These are phyloP conservation scores for Teratosphaeria pseudoeucalypti DNA, from an alignment of 2,329 filamentous ascomycete genomes.

Conservation along the genomic window DNA sequence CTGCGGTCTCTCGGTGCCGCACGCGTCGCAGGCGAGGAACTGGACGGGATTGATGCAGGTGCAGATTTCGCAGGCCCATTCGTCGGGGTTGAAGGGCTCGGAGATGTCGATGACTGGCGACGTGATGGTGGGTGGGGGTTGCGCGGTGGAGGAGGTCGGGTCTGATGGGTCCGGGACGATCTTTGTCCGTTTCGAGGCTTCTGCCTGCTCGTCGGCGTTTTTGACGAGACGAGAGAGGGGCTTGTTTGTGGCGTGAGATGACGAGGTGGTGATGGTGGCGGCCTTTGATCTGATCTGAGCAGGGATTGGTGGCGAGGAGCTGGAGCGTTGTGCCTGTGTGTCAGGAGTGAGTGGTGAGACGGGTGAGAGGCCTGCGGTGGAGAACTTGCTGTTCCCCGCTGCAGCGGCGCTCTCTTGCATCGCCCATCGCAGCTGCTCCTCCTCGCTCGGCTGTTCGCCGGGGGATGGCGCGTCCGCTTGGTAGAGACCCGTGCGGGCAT, in stretches of 20 bases:
- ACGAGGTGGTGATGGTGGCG: not conserved
- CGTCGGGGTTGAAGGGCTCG: conserved; percentile 26
- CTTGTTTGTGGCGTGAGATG: not conserved
- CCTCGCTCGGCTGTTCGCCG: conserved; percentile 17
- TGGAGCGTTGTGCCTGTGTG: not conserved
- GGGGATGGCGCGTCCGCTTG: conserved; percentile 5
- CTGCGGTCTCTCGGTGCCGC: conserved; percentile 43
- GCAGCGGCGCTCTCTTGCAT: conserved; percentile 21
- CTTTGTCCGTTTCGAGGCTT: not conserved
- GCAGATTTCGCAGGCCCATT: conserved; percentile 52
- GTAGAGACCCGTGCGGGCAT: conserved; percentile 27
- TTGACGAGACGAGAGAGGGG: not conserved
- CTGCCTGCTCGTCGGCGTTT: not conserved
- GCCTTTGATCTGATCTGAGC: not conserved
- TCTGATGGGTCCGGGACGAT: not conserved
- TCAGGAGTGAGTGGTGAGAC: conserved; percentile 7
- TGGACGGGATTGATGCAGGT: conserved; percentile 52
- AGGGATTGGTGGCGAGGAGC: not conserved
- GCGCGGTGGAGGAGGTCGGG: not conserved
- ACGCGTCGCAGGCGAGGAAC: conserved; percentile 51
- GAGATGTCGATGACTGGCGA: conserved; percentile 19
- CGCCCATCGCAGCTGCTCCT: conserved; percentile 29
- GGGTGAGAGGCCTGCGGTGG: conserved; percentile 4
- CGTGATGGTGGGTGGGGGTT: conserved; percentile 8
- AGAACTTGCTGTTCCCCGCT: not conserved